A percentile compares a stretch with the other conserved stretches of the same genome.
phyloP scores from a whole-genome alignment of 1,284 basidiomycete species.

The Naganishia sp. region DNA sequence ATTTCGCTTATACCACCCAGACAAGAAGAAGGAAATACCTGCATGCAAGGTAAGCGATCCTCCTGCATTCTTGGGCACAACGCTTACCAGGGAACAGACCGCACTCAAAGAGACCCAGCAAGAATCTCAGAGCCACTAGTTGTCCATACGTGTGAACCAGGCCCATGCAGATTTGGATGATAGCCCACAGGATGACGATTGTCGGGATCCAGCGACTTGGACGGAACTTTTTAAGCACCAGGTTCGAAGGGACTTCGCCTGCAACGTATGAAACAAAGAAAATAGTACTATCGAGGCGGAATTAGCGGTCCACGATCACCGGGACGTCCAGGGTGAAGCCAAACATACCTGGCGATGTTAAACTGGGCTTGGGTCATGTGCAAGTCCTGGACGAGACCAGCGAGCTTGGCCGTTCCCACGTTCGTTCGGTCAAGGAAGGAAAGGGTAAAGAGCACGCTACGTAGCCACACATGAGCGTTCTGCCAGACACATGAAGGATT shows the following conservation, averaged over 20 bases:
- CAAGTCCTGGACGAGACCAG: constrained; percentile 50
- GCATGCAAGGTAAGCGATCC: constrained; percentile 37
- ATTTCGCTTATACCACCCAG: constrained; percentile 54
- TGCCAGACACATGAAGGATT: neutral
- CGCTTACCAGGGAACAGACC: constrained; percentile 39
- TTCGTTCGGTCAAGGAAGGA: constrained; percentile 58
- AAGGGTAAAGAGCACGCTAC: constrained; percentile 25
- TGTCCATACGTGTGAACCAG: constrained; percentile 46
- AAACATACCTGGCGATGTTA: constrained; percentile 40
- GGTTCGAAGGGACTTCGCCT: constrained; percentile 55
- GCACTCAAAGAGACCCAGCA: constrained; percentile 51
- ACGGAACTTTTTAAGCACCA: constrained; percentile 53
- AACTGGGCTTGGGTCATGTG: constrained; percentile 51
- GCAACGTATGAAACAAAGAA: constrained; percentile 54
- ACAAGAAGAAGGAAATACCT: constrained; percentile 54
- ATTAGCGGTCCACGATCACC: constrained; percentile 11
- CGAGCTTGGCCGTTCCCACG: constrained; percentile 53
- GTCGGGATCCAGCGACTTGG: constrained; percentile 52
- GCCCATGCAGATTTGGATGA: constrained; percentile 54
- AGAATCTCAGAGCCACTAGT: constrained; percentile 53
- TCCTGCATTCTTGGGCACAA: neutral
- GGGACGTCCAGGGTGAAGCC: constrained; percentile 16
- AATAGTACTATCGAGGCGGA: constrained; percentile 34
- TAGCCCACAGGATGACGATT: constrained; percentile 47
- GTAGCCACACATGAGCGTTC: constrained; percentile 2